phyloP scores from a whole-genome alignment of 75 land plant genomes.

The Pinus tabuliformis region DNA sequence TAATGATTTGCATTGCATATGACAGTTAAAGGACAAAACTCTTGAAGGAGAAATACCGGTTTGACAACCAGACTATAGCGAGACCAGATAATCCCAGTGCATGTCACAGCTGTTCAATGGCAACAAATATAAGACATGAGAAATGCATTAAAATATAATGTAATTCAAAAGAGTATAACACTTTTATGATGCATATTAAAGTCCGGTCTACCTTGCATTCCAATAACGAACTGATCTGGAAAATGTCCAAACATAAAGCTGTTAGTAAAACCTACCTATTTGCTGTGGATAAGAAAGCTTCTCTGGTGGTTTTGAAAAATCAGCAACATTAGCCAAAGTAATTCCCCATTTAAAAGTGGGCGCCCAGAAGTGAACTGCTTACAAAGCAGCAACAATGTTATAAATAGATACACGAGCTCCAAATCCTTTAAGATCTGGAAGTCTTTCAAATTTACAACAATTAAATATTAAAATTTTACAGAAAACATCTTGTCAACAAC shows the following conservation, averaged over 20 bases:
- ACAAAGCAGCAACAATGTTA: conserved; percentile 2
- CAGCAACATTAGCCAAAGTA: conserved; percentile 86
- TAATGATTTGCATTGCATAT: background rate
- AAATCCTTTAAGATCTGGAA: background rate
- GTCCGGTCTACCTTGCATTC: background rate
- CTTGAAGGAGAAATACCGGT: conserved; percentile 54
- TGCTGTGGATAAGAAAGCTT: conserved; percentile 94
- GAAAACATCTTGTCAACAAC: background rate
- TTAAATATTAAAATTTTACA: background rate
- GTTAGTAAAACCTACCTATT: conserved; percentile 41
- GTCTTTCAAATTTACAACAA: background rate
- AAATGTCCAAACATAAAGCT: background rate
- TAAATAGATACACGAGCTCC: background rate
- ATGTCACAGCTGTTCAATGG: conserved; percentile 67
- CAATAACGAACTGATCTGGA: background rate
- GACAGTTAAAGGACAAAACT: background rate
- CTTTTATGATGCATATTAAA: background rate
- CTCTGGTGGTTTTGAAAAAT: conserved; percentile 92
- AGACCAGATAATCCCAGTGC: conserved; percentile 91
- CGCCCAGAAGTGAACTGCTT: conserved; percentile 97
- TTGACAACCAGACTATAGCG: conserved; percentile 91
- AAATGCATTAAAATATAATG: background rate
- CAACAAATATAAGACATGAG: background rate
- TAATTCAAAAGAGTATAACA: background rate
- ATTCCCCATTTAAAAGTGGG: conserved; percentile 99